phyloP scores from a whole-genome alignment of 2,329 filamentous ascomycete species.

The Lachnellula arida region DNA sequence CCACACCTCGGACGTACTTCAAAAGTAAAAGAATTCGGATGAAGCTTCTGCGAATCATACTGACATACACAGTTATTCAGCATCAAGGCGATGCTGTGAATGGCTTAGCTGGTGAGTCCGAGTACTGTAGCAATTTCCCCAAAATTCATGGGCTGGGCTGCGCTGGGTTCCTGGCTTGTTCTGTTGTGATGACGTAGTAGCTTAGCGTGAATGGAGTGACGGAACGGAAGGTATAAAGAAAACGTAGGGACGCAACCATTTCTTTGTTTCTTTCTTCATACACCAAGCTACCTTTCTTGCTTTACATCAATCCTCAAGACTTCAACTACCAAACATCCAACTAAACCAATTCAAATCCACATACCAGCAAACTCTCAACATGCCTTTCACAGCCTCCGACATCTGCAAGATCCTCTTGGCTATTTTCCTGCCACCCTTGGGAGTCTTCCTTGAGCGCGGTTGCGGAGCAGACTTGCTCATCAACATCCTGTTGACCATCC shows the following conservation, averaged over 20 bases:
- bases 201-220: not conserved
- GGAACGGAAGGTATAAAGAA: too few species aligned
- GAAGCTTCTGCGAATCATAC: not conserved
- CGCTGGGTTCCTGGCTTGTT: too few species aligned
- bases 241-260: not conserved
- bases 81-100: not conserved
- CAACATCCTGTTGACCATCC: conserved; percentile 83
- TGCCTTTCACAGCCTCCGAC: conserved; percentile 59
- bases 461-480: conserved; percentile 84
- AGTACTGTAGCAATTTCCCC: not conserved
- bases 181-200: not conserved
- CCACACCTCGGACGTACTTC: too few species aligned
- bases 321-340: conserved; percentile 5
- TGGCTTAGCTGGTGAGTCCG: not conserved
- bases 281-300: not conserved
- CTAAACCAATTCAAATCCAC: not conserved
- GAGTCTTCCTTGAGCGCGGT: conserved; percentile 89
- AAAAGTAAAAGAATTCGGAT: too few species aligned
- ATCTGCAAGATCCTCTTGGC: conserved; percentile 83
- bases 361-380: conserved; percentile 20
- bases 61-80: not conserved
- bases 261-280: not conserved
- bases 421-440: conserved; percentile 82
- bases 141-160: not conserved
- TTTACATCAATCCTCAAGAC: not conserved